Evolutionary conservation across 2,329 filamentous ascomycete species (phyloP).

Genomic region (Hyphodiscus sp.): DNA sequence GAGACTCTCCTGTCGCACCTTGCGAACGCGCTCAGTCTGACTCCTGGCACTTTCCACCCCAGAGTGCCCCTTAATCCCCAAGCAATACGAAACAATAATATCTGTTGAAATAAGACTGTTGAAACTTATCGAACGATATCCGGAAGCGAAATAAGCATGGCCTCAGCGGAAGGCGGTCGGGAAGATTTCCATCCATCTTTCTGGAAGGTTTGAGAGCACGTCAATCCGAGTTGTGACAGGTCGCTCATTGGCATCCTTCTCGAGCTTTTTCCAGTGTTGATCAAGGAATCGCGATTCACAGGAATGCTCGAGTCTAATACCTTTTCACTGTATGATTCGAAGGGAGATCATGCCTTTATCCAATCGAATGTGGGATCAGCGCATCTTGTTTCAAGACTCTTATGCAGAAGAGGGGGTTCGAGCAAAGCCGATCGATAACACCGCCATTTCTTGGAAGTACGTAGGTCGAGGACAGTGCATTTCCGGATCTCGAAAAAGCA

Average conservation of each 20-base stretch:
- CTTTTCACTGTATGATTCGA: neutral
- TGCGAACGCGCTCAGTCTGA: too few relatives aligned
- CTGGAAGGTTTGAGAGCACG: slow-evolving; percentile 5
- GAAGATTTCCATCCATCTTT: slow-evolving; percentile 2
- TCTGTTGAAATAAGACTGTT: neutral
- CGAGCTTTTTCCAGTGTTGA: too few relatives aligned
- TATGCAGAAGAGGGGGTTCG: slow-evolving; percentile 4
- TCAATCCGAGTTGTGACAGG: neutral
- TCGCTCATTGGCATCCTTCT: neutral
- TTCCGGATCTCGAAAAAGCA: too few relatives aligned
- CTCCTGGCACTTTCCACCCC: neutral
- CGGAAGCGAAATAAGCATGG: neutral
- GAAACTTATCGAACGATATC: neutral
- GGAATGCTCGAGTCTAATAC: neutral
- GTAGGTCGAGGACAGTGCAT: neutral
- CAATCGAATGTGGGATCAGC: slow-evolving; percentile 3
- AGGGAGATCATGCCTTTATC: slow-evolving; percentile 1
- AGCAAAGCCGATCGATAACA: neutral
- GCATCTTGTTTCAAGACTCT: slow-evolving; percentile 2
- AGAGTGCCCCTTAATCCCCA: neutral
- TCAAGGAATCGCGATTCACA: neutral
- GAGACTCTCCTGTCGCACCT: neutral
- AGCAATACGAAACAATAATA: neutral
- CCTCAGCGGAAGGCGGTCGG: neutral
- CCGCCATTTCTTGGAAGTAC: neutral